Evolutionary conservation across 1,139 yeast genomes (phyloP), one percentile per base, ranked within the genome.

Genomic region (Waltiozyma sp.): DNA sequence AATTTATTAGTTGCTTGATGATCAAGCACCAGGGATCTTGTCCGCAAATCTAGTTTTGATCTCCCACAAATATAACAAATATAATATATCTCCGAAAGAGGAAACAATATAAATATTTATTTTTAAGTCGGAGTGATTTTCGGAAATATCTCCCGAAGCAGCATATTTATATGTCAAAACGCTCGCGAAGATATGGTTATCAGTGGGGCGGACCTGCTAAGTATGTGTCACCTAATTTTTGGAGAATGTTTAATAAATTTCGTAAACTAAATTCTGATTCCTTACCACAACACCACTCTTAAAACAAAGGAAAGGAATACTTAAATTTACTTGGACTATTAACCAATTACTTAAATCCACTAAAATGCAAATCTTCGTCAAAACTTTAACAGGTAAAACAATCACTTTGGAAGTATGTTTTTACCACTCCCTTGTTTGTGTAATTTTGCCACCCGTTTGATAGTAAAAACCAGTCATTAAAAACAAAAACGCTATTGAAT

Each of bases 291-390:
- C n/a, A 38, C 39, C n/a, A n/a, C n/a, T n/a, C n/a, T n/a, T n/a
- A n/a, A n/a, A n/a, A n/a, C n/a, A n/a, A n/a, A n/a, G n/a, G n/a
- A n/a, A n/a, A n/a, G n/a, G n/a, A n/a, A n/a, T n/a, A n/a, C n/a
- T n/a, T n/a, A n/a, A n/a, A n/a, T n/a, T n/a, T n/a, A n/a, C n/a
- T n/a, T n/a, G n/a, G n/a, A n/a, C n/a, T 28, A 28, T 10, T n/a
- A 28, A 28, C 13, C n/a, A n/a, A 10, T 28, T 6, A 28, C 8
- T 10, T 28, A 28, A 9, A 23, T 23, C 26, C 33, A n/a, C n/a
- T n/a, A 44, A 38, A 55, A 73, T 73, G 79, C 79, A 73, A 65
- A 73, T 73, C 63, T 70, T 70, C 60, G 75, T 55, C 34, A 70
- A 70, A 60, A 70, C 75, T 34, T 65, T 70, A 56, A 70, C 75